phyloP scores from a whole-genome alignment of 1,139 yeast species.

The Schizosaccharomyces versatilis region DNA sequence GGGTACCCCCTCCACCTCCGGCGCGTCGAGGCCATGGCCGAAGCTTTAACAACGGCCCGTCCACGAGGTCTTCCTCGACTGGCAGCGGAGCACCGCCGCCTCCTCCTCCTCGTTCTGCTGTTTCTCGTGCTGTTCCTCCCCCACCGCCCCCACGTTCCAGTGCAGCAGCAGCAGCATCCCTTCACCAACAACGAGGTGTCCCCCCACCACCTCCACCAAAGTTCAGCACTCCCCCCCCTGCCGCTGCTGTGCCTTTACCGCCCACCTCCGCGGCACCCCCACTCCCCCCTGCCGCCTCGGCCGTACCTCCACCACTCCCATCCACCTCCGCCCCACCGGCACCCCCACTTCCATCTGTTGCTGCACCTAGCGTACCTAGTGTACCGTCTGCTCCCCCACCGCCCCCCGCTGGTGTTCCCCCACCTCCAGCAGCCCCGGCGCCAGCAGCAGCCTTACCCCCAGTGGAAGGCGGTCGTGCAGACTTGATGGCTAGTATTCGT shows the following conservation, averaged over 20 bases:
- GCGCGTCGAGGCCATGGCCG: neutral
- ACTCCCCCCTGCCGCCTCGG: conserved; percentile 12
- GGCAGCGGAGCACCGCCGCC: conserved; percentile 14
- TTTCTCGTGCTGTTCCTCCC: conserved; percentile 18
- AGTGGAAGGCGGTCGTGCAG: conserved; percentile 36
- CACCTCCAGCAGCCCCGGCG: conserved; percentile 15
- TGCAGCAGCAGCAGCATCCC: conserved; percentile 7
- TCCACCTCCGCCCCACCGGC: conserved; percentile 15
- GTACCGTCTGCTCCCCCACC: conserved; percentile 22
- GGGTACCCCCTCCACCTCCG: conserved; percentile 1
- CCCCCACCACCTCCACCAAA: conserved; percentile 3
- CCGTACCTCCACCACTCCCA: conserved; percentile 11
- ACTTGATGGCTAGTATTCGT: conserved; percentile 67
- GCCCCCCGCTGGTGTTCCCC: conserved; percentile 20
- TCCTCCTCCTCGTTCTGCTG: conserved; percentile 16
- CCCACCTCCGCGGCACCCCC: conserved; percentile 13
- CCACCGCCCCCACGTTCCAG: conserved; percentile 8
- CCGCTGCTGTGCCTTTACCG: conserved; percentile 12
- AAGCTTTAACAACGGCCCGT: neutral
- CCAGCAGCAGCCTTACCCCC: conserved; percentile 15
- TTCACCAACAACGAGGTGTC: conserved; percentile 8
- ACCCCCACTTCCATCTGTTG: conserved; percentile 23
- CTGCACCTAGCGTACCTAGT: conserved; percentile 15
- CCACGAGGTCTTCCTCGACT: conserved; percentile 8
- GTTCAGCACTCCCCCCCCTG: conserved; percentile 9